Evolutionary conservation across 2,329 filamentous ascomycete species (phyloP), one percentile per base, ranked within the genome.

Genomic region (Neofusicoccum kwambonambiense): DNA sequence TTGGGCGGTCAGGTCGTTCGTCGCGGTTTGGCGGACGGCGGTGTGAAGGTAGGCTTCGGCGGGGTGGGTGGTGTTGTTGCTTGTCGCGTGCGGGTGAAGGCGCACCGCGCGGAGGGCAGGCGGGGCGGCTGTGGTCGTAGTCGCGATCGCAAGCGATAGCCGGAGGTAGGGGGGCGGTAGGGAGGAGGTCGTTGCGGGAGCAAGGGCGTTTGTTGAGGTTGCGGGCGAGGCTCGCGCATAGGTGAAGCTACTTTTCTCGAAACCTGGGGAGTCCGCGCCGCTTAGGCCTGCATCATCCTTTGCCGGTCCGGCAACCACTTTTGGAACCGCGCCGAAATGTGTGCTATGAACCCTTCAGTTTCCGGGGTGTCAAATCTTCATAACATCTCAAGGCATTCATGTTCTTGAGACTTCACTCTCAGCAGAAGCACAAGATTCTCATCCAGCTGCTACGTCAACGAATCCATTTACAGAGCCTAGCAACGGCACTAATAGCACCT

Each of bases 201-300:
- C 15, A 9, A 19, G 41, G 37, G 9, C 11, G 37, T 35, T 31
- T 15, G 56, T 8, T 19, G 27, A 34, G 56, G 42, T 19, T n/a
- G 56, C 27, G n/a, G 56, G 27, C 6, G 56, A 37, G 54, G 39
- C 7, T 58, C 15, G 49, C 39, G 22, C 37, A 42, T n/a, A 44
- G 22, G 27, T 35, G 27, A 44, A 39, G 56, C 56, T 60, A 39
- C 35, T 60, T 60, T 60, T 60, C 42, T 35, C 41, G 22, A 60
- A 47, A 60, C 37, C 56, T 47, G 56, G 56, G 56, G 56, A 45
- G 27, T 17, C 42, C 37, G 37, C 37, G 37, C 37, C 13, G 37
- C 37, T 9, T 19, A 47, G 56, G 22, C 56, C 47, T 60, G 56
- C 56, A 60, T 60, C 56, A 60, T 47, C 35, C 35, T 39, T 3